These are phyloP conservation scores for Malassezia restricta DNA, from an alignment of 1,284 basidiomycete genomes.

Conservation along the genomic window DNA sequence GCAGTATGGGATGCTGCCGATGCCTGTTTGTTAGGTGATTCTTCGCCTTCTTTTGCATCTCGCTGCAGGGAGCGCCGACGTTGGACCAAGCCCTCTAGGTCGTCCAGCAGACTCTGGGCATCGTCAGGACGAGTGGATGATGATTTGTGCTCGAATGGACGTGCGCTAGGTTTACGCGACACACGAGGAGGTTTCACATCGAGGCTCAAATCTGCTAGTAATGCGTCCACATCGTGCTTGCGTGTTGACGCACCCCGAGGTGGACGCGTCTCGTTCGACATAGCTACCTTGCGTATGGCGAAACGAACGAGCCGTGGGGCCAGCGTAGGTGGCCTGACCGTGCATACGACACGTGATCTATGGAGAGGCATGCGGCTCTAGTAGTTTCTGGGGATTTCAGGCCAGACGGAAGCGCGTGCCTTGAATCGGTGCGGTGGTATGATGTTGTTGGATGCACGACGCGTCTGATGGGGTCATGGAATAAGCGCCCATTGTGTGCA, in stretches of 20 bases:
- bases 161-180: neutral
- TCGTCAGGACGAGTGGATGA: slow-evolving; percentile 16
- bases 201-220: slow-evolving; percentile 38
- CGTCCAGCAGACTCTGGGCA: slow-evolving; percentile 42
- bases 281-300: neutral
- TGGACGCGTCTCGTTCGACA: neutral
- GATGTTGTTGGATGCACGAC: too few species aligned
- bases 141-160: neutral
- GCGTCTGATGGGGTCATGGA: too few species aligned
- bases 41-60: neutral
- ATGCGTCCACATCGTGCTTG: slow-evolving; percentile 34
- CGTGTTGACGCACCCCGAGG: neutral
- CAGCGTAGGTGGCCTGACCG: too few species aligned
- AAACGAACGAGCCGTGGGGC: too few species aligned
- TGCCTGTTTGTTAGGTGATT: neutral
- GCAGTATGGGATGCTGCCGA: neutral
- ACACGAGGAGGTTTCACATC: slow-evolving; percentile 18
- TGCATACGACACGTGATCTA: too few species aligned
- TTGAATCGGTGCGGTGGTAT: too few species aligned
- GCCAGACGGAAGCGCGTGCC: too few species aligned
- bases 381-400: too few species aligned
- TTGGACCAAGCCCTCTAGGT: slow-evolving; percentile 42
- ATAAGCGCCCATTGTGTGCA: too few species aligned
- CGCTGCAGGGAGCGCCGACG: slow-evolving; percentile 17
- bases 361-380: too few species aligned